Evolutionary conservation across 352 stramenopile genomes (phyloP), one percentile per base, ranked within the genome.

Genomic region (Phytophthora pisi): DNA sequence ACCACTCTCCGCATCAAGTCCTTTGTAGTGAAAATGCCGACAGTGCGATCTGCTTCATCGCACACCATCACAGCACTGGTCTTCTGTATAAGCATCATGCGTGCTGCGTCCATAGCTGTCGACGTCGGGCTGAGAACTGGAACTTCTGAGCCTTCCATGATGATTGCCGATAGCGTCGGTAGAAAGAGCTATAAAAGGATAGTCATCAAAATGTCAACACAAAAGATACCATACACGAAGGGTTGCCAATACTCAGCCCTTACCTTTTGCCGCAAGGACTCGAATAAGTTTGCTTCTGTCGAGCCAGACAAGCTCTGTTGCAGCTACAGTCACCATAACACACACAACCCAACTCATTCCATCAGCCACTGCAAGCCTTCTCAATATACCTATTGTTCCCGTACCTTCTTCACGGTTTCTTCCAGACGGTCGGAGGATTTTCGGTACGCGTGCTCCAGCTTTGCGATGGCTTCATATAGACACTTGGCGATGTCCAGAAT

Each of bases 401-500:
- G 4, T 65, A 95, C 88, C 82, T 93, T 94, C 62, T 91, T 91
- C 46, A 96, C 69, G 2, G 81, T 81, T 51, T 92, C 82, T 40
- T 86, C 81, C 34, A 96, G 68, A 10, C 78, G 79, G 31, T 89
- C 79, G 0, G 85, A 91, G 11, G 88, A 91, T n/a, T 77, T 74
- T 36, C 89, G 84, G 52, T 95, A 95, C 5, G 86, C 85, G 52
- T 91, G 90, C 68, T 99, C 97, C 30, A 99, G 92, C 68, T 98
- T 98, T 34, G 82, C 84, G 54, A 99, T 99, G 1, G 96, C 96
- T 81, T 99, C 97, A 73, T 99, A 99, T 34, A 99, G 69, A 72
- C 97, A 99, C 77, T 99, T 99, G 13, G 96, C 96, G 70, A 99
- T 99, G 76, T 99, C 97, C 51, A 99, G 71, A 69, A 99, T 90